Evolutionary conservation across 2,329 filamentous ascomycete species (phyloP), one percentile per base, ranked within the genome.

Genomic region (Lasiodiplodia citricola): DNA sequence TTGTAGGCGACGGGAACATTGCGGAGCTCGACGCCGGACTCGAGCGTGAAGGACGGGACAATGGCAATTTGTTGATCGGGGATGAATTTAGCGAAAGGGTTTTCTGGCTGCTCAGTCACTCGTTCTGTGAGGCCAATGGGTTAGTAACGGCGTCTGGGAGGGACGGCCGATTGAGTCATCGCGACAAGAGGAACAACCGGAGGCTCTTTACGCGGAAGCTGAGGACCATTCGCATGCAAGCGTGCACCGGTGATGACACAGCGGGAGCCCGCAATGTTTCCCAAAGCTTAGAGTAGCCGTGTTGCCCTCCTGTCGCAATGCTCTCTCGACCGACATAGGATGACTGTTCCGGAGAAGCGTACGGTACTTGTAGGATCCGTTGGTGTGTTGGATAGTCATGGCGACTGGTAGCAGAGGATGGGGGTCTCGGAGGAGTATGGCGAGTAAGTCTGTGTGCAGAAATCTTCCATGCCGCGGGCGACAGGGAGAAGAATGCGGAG

Each of bases 41-140:
- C 96, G 72, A 99, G 91, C 10, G 91, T 94, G 80, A 97, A 97
- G 31, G 90, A 90, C 2, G 96, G 95, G 67, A 99, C 88, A 70
- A 96, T 88, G 68, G 92, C 93, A 76, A 97, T 91, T 66, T 91
- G 87, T 82, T 98, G 96, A 75, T 97, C 91, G 65, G 93, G 91
- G 65, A 99, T 97, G 76, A 98, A 86, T 72, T 86, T 82, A 70
- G 92, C 89, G 79, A 94, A 98, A 37, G 94, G 95, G 82, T 98
- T 99, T 83, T 97, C 95, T 75, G 92, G 90, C 81, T 97, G 93
- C 67, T 68, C 67, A 21, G 57, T 57, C 21, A 68, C 47, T 57
- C 67, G 21, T 51, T 64, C 67, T 68, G 58, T 10, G 21, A 2
- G 3, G 28, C 13, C 44, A 38, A 47, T 51, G 38, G 16, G 66